Evolutionary conservation across 805 yeast species (phyloP), one percentile per base, ranked within the genome.

Genomic region (Candida anglica): DNA sequence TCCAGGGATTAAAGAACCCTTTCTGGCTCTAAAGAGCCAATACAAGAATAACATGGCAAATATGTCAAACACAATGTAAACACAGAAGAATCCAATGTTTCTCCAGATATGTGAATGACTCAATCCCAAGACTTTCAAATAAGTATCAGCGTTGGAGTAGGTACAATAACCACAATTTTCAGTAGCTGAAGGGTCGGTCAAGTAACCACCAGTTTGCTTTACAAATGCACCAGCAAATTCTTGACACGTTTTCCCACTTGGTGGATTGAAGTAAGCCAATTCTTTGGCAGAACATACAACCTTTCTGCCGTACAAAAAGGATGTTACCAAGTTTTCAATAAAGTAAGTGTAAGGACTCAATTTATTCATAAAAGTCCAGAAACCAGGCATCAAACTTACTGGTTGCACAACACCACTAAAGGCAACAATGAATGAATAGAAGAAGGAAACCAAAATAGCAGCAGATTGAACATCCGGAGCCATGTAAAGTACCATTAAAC

Each of bases 281-380:
- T 63, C 69, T 19, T 44, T 32, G 14, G 38, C 18, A n/a, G 48
- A 17, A 45, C 70, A 62, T 10, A 38, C 47, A 9, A 84, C 80
- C 23, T 56, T 51, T 41, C 73, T 64, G 24, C 67, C 71, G 43
- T 80, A 44, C 71, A 60, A 33, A 71, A 66, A 19, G 52, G 58
- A 17, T 61, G 66, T 28, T 28, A 79, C 62, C 40, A 81, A 63
- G 33, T 75, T 66, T 42, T 75, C 77, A 38, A 85, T 63, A 53
- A 81, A 75, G 51, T 86, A 86, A 1, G 91, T 82, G 58, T 73
- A 72, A 7, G 84, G 94, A 17, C 86, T 79, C 15, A 68, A 69
- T 44, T 82, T 73, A 73, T 83, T 80, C 88, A 86, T 82, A 54
- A 82, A 86, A 30, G 74, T 77, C 94, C 94, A 86, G 66, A 86